phyloP scores from a whole-genome alignment of 371 early-diverging fungal genomes.

The Mortierella sp. region DNA sequence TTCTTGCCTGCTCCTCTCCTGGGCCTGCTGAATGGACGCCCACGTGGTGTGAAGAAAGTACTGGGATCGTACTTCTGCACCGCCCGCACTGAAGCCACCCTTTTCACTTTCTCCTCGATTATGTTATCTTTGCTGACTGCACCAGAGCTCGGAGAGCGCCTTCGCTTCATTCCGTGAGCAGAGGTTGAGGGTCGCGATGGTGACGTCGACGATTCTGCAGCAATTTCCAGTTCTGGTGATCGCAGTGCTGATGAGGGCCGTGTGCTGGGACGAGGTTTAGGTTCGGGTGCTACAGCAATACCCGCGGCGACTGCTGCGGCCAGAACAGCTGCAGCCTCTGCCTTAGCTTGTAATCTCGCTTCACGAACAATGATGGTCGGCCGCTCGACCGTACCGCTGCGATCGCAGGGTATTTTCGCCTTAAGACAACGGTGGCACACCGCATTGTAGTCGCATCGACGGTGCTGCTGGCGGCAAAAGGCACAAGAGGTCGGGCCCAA shows the following conservation, averaged over 20 bases:
- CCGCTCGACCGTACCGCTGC: conserved; percentile 49
- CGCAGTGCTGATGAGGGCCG: background rate
- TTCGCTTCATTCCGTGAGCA: conserved; percentile 20
- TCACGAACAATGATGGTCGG: conserved; percentile 49
- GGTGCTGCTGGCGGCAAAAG: conserved; percentile 46
- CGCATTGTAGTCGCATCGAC: conserved; percentile 49
- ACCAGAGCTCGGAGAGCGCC: conserved; percentile 34
- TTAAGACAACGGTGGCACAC: conserved; percentile 45
- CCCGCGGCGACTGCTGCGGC: conserved; percentile 46
- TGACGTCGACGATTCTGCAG: background rate
- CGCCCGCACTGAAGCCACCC: conserved; percentile 13
- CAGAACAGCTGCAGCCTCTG: conserved; percentile 34
- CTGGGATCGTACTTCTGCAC: conserved; percentile 23
- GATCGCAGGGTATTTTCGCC: conserved; percentile 50
- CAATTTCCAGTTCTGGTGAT: background rate
- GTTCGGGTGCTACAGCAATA: conserved; percentile 13
- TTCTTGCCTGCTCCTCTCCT: background rate
- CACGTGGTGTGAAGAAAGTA: conserved; percentile 1
- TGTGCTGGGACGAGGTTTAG: conserved; percentile 9
- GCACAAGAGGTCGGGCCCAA: conserved; percentile 50
- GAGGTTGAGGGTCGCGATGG: background rate
- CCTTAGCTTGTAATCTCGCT: conserved; percentile 41
- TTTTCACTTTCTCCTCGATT: conserved; percentile 30
- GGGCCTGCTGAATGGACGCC: no score
- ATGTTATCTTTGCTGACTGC: conserved; percentile 34